Evolutionary conservation across 225 moss, liverwort and hornwort genomes (phyloP), one percentile per base, ranked within the genome.

Genomic region (Sphagnum contortum): DNA sequence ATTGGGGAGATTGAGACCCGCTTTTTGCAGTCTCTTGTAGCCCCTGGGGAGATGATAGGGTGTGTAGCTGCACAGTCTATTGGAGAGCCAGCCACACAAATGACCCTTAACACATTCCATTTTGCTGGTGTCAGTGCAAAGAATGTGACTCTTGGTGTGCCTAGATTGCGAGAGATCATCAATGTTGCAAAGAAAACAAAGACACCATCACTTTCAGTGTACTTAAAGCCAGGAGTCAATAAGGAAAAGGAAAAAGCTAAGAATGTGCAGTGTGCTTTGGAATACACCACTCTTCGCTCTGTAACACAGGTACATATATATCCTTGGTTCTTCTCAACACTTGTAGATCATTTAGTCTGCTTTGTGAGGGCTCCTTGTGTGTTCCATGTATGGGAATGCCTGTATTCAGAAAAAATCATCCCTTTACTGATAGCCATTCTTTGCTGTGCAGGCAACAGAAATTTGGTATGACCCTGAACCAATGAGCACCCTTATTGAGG

Each of bases 401-500:
- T 29, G 29, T 29, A 29, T 29, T 29, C 29, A 29, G 29, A 29
- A 29, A 29, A 29, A 29, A 0, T 29, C 29, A 29, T 29, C 29
- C 29, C 29, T 29, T 29, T 29, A 29, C 29, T 29, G 29, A 29
- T 29, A 29, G 29, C 29, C 29, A 29, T 29, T 29, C 29, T 29
- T 29, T 29, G 29, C 8, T 64, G 55, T 70, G 53, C 81, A 95
- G 71, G 94, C 94, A 50, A 95, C 94, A 44, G 94, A 95, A 69
- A 95, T 95, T 64, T 95, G 94, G 94, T 95, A 95, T 50, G 94
- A 95, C 70, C 94, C 94, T 64, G 94, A 95, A 73, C 94, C 94
- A 60, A 95, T 95, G 94, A 89, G 94, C 68, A 95, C 94, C 2
- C 68, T 91, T 52, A 95, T 95, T 56, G 94, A 95, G 68, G 94